Conservation (phyloP, 768 basidiomycete genomes). For the Cystobasidiopsis lactophilus region DNA sequence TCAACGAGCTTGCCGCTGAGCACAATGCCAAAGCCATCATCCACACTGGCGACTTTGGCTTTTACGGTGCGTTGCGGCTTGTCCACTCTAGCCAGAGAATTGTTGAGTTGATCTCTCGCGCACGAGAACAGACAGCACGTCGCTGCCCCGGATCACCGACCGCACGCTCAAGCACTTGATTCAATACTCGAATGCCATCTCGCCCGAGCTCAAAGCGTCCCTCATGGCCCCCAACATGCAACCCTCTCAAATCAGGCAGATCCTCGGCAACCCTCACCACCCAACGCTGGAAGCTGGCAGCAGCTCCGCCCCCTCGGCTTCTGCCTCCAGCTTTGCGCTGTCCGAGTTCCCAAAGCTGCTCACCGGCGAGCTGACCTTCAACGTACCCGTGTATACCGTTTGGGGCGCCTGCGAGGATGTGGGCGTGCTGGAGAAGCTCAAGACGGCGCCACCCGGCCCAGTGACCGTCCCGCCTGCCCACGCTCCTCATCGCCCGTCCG, state of each 20-base stretch:
- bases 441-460: conserved; percentile 23
- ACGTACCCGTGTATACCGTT: conserved; percentile 83
- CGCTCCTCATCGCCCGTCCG: background rate
- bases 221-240: conserved; percentile 52
- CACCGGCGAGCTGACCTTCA: conserved; percentile 69
- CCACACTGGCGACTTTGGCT: conserved; percentile 97
- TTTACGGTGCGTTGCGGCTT: conserved; percentile 44
- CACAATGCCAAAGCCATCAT: conserved; percentile 77
- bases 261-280: conserved; percentile 1
- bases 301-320: conserved; percentile 12
- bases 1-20: conserved; percentile 77
- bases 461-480: background rate
- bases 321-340: conserved; percentile 43
- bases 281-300: conserved; percentile 6
- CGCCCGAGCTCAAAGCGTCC: conserved; percentile 54
- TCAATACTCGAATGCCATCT: conserved; percentile 84
- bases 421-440: conserved; percentile 72
- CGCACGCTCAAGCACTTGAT: conserved; percentile 82
- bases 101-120: background rate
- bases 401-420: conserved; percentile 98
- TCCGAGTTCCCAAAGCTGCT: conserved; percentile 87
- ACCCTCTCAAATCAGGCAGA: conserved; percentile 24
- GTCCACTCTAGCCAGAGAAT: background rate
- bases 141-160: conserved; percentile 82
- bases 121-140: conserved; percentile 41